Evolutionary conservation across 768 basidiomycete species (phyloP).

Genomic region (Hysterangium stoloniferum): DNA sequence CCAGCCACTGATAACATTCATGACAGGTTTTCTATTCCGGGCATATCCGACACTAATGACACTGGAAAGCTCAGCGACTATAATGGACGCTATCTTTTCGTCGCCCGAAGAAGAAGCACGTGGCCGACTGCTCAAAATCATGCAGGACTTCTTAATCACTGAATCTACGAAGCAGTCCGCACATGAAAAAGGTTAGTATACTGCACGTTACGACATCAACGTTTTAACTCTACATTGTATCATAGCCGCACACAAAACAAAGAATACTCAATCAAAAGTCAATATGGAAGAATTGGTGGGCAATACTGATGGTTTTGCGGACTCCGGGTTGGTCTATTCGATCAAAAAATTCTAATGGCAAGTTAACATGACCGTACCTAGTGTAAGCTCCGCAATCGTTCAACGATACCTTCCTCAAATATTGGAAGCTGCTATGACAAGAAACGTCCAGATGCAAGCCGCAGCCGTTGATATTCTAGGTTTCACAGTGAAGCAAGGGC

Average conservation of each 20-base stretch:
- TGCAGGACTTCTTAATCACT: slow-evolving; percentile 86
- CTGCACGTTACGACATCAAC: neutral
- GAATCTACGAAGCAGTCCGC: slow-evolving; percentile 73
- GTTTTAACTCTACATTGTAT: neutral
- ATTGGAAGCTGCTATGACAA: slow-evolving; percentile 70
- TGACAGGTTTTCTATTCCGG: slow-evolving; percentile 80
- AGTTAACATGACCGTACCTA: slow-evolving; percentile 24
- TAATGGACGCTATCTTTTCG: slow-evolving; percentile 87
- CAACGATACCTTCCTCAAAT: slow-evolving; percentile 87
- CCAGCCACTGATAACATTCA: slow-evolving; percentile 1
- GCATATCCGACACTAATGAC: slow-evolving; percentile 91
- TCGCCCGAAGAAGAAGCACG: slow-evolving; percentile 66
- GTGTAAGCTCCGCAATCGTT: slow-evolving; percentile 89
- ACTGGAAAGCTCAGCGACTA: slow-evolving; percentile 59
- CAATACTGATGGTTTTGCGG: slow-evolving; percentile 91
- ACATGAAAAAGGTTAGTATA: slow-evolving; percentile 52
- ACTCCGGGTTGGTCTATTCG: slow-evolving; percentile 72
- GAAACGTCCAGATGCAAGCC: slow-evolving; percentile 60
- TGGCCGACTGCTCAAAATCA: slow-evolving; percentile 71
- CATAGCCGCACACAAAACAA: slow-evolving; percentile 25
- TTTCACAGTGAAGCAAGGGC: slow-evolving; percentile 90
- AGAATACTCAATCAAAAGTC: slow-evolving; percentile 40
- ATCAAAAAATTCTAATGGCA: neutral
- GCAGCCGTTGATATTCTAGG: slow-evolving; percentile 85
- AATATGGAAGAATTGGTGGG: slow-evolving; percentile 94